Evolutionary conservation across 495 filamentous ascomycete species (phyloP), one percentile per base, ranked within the genome.

Genomic region (Physcia stellaris): DNA sequence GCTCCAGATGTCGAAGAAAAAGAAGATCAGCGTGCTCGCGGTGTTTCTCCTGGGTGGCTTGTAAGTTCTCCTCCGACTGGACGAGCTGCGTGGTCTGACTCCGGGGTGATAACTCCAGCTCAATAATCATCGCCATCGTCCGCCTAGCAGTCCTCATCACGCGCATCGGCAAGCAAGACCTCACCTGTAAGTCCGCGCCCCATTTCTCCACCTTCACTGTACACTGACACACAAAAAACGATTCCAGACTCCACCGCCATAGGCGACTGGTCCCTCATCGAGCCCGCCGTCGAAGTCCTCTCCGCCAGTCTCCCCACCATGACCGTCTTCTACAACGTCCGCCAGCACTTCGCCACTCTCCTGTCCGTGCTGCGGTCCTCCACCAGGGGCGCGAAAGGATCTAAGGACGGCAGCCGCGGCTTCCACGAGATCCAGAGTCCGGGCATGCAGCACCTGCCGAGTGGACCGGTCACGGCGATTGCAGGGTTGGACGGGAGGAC

Each of bases 11-110:
- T 40, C 37, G 0, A 2, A 21, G 37, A 28, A n/a, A 15, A 40
- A 40, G 27, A 40, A 40, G 37, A 40, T 40, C 10, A 40, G 37
- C 23, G 37, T 40, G 11, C 13, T 31, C 7, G 37, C 6, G 0
- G 23, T 40, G 12, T 40, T 40, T 22, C 37, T 40, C 22, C 22
- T 40, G 2, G 37, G 37, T 1, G 37, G 27, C n/a, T 27, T 40
- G 37, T 32, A 32, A 20, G 37, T 9, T 2, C 10, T 4, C 6
- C 15, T 18, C 5, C 6, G n/a, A 23, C 31, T 15, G 20, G 31
- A 6, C 31, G 31, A 6, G 6, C 31, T 6, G n/a, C 6, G 13
- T 12, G 20, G 13, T 28, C 26, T 9, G 9, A 28, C 9, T 9
- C n/a, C n/a, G 26, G 26, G 26, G 26, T 28, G 9, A 9, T 13